Evolutionary conservation across 169 alveolate genomes (phyloP).

Genomic region (Cryptosporidium felis): DNA sequence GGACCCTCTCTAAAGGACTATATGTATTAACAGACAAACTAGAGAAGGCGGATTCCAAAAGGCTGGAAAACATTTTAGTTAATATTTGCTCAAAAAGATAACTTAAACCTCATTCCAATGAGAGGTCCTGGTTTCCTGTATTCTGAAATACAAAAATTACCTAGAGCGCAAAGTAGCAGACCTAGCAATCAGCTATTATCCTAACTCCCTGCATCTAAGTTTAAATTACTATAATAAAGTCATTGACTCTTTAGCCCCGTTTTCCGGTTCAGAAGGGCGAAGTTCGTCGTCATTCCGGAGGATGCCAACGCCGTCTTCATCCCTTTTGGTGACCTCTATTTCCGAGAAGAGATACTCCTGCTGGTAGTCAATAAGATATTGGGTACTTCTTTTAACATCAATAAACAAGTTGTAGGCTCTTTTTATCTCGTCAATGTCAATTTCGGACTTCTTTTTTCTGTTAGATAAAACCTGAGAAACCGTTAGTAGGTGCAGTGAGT

Average conservation of each 20-base stretch:
- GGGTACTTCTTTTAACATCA: constrained; percentile 95
- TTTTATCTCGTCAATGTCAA: constrained; percentile 94
- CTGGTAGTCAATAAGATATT: constrained; percentile 85
- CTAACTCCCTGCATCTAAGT: no score
- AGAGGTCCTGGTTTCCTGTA: no score
- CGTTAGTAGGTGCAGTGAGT: constrained; percentile 91
- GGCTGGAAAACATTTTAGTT: constrained; percentile 6
- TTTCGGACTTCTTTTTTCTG: constrained; percentile 90
- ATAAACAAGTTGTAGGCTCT: constrained; percentile 94
- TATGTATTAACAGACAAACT: neutral
- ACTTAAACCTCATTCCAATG: no score
- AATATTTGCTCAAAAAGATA: no score
- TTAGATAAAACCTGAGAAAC: constrained; percentile 87
- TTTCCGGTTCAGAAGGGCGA: no score
- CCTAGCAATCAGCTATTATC: no score
- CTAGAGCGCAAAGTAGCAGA: no score
- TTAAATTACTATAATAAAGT: neutral
- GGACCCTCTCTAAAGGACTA: neutral
- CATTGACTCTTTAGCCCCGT: neutral
- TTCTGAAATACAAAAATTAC: no score
- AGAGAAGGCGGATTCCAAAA: constrained; percentile 16
- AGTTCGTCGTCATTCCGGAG: no score
- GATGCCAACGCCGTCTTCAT: neutral
- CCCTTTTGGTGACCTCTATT: neutral
- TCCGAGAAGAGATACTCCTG: constrained; percentile 63